These are phyloP conservation scores for Gossypium raimondii DNA, from an alignment of 345 rosid species.

Conservation along the genomic window DNA sequence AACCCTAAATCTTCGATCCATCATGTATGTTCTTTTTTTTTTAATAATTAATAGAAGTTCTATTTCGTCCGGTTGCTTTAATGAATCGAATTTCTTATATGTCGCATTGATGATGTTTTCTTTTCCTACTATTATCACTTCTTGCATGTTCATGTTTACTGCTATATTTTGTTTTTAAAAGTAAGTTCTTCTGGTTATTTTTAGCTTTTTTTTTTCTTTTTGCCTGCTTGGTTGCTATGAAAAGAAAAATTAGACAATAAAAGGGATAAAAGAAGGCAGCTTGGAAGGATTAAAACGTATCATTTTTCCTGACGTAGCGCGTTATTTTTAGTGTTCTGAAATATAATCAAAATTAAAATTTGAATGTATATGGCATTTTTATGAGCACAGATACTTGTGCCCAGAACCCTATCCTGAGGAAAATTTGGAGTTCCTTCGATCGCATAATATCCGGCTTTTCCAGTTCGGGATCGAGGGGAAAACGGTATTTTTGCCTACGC, in stretches of 20 bases:
- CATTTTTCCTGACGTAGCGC: not conserved
- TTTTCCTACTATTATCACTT: not conserved
- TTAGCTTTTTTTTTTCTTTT: not conserved
- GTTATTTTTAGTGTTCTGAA: not conserved
- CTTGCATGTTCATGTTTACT: not conserved
- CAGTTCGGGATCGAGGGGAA: constrained; percentile 85
- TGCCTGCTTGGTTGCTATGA: constrained; percentile 4
- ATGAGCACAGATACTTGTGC: constrained; percentile 60
- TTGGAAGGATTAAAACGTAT: not conserved
- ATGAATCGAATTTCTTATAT: not conserved
- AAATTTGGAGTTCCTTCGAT: constrained; percentile 47
- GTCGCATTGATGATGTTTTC: not conserved
- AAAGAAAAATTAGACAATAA: not conserved
- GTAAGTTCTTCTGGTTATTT: no score
- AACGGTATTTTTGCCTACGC: constrained; percentile 33
- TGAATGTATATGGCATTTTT: not conserved
- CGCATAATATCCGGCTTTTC: constrained; percentile 54
- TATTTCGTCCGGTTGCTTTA: not conserved
- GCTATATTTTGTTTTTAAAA: not conserved
- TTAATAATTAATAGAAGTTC: no score
- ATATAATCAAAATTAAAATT: no score
- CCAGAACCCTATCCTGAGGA: constrained; percentile 80
- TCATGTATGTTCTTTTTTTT: constrained; percentile 40
- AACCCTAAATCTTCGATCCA: constrained; percentile 70
- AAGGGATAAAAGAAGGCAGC: not conserved